A percentile compares a stretch with the other conserved stretches of the same genome.
Conservation (phyloP, 352 stramenopile species). For the Globisporangium radiosum region DNA sequence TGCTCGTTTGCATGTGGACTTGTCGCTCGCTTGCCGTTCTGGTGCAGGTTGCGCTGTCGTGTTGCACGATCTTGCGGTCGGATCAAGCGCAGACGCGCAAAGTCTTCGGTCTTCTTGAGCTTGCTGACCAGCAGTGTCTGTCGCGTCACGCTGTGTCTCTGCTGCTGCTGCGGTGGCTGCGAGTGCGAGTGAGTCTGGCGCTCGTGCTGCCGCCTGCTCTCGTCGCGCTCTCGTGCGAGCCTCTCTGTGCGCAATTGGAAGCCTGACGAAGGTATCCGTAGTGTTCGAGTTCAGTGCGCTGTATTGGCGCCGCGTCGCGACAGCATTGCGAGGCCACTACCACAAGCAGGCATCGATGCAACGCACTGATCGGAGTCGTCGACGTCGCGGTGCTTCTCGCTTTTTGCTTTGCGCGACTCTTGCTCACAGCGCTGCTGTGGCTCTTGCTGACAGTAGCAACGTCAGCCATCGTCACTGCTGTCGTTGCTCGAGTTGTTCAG, state of each 20-base stretch:
- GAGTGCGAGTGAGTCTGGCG: conserved; percentile 6
- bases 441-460: no score
- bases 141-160: background rate
- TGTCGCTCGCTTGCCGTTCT: conserved; percentile 21
- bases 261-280: no score
- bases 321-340: no score
- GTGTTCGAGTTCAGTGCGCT: no score
- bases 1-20: background rate
- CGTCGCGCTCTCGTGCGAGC: conserved; percentile 4
- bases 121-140: conserved; percentile 10
- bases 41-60: conserved; percentile 36
- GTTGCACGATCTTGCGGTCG: conserved; percentile 23
- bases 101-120: conserved; percentile 45
- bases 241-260: conserved; percentile 4
- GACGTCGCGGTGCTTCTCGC: no score
- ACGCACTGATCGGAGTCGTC: no score
- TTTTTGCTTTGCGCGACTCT: no score
- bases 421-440: no score
- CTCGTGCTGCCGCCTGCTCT: conserved; percentile 13
- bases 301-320: no score
- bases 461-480: no score
- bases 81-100: conserved; percentile 35
- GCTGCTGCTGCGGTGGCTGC: conserved; percentile 25
- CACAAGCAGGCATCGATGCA: no score
- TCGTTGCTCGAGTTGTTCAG: no score